A percentile compares a stretch with the other conserved stretches of the same genome.
Evolutionary conservation across 2,329 filamentous ascomycete genomes (phyloP).

Genomic region (Trichoderma sp.): DNA sequence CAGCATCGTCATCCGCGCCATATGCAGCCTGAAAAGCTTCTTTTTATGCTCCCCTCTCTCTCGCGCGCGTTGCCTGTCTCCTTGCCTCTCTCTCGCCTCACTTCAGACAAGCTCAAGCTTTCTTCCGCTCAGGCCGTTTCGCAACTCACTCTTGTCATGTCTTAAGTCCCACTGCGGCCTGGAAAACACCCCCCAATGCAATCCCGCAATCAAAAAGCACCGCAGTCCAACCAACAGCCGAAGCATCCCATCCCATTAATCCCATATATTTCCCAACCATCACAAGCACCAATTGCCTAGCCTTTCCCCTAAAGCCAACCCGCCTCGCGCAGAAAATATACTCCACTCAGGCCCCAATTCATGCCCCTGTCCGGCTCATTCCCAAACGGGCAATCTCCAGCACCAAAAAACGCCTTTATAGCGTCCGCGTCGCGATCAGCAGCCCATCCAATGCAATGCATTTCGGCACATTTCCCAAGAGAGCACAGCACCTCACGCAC

Average conservation of each 20-base stretch:
- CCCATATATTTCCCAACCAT: not conserved
- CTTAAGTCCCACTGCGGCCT: not conserved
- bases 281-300: not conserved
- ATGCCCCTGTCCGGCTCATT: slow-evolving; percentile 4
- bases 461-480: not conserved
- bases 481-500: not conserved
- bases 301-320: not conserved
- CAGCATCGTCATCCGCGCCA: slow-evolving; percentile 2
- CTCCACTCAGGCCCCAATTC: not conserved
- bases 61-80: not conserved
- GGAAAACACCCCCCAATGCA: not conserved
- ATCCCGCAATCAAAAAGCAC: not conserved
- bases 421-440: slow-evolving; percentile 8
- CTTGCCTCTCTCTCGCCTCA: not conserved
- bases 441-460: not conserved
- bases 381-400: slow-evolving; percentile 6
- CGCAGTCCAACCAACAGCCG: not conserved
- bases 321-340: not conserved
- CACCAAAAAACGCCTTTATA: not conserved
- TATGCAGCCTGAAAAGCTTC: slow-evolving; percentile 5
- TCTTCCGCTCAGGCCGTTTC: not conserved
- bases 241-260: not conserved
- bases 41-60: not conserved
- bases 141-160: not conserved
- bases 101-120: not conserved